Percentiles rank a stretch among this genome's conserved stretches.
Evolutionary conservation across 345 rosid species (phyloP).

Genomic region (Corchorus capsularis): DNA sequence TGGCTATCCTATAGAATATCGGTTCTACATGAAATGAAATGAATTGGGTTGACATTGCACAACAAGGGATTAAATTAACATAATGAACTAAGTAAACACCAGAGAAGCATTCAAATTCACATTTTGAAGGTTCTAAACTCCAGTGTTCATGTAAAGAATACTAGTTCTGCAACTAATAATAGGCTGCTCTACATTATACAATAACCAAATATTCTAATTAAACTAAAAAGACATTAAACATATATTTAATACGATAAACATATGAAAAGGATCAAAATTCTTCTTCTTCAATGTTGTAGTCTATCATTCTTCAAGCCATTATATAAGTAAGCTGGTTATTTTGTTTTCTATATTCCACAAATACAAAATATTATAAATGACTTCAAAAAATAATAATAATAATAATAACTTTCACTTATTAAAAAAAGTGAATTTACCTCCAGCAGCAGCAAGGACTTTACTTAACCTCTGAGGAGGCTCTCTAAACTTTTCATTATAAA

Average conservation of each 20-base stretch:
- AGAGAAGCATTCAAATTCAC: slow-evolving; percentile 1
- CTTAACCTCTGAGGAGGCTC: slow-evolving; percentile 77
- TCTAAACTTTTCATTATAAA: slow-evolving; percentile 74
- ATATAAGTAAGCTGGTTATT: neutral
- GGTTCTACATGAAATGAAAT: neutral
- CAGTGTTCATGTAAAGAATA: neutral
- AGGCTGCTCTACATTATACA: neutral
- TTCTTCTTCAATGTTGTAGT: too few species aligned
- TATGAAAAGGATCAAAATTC: too few species aligned
- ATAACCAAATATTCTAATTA: too few species aligned
- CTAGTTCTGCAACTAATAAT: neutral
- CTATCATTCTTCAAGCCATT: too few species aligned
- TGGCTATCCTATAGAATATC: neutral
- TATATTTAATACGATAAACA: too few species aligned
- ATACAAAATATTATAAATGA: neutral
- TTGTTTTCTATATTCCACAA: neutral
- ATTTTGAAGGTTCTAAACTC: neutral
- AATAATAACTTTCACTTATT: neutral
- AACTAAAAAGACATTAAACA: too few species aligned
- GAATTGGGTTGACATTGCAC: neutral
- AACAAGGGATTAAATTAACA: neutral
- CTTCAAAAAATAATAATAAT: neutral
- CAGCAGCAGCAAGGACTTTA: slow-evolving; percentile 93
- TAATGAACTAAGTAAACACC: neutral
- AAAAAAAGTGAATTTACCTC: slow-evolving; percentile 53